Base-by-base conservation (phyloP, 108 stramenopile species). In the Fragilariopsis cylindrus region DNA sequence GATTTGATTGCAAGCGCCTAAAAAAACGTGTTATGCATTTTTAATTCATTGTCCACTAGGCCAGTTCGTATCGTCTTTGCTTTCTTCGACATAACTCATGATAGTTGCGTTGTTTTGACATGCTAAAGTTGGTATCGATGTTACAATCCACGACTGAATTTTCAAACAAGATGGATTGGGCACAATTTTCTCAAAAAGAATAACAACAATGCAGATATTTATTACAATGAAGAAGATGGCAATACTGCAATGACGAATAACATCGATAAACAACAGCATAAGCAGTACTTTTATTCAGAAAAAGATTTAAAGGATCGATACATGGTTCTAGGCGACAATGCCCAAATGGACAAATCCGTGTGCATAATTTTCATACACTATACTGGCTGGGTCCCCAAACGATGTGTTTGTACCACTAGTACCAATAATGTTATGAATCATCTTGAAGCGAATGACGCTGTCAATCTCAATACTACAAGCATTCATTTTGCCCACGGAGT, bases 81-180 rank as follows among this genome's bases (percentile, higher is more conserved):
- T 30, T 30, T 30, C 30, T 30, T 30, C 30, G 30, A 30, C 30
- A 30, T 30, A 30, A 30, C 30, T 30, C 30, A 30, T 30, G 30
- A 30, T 30, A 30, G 30, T 30, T 30, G 30, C 30, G 30, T 30
- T 30, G 30, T 30, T 30, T 30, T 30, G 30, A 30, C 30, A 30
- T 30, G 30, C 30, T 0, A 30, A 30, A 30, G 30, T 30, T 30
- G 0, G 30, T 30, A 30, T 30, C 30, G 30, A 30, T 73, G 72
- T 3, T 73, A 73, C 47, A 62, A 73, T 73, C 72, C 72, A 49
- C n/a, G n/a, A n/a, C 15, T 55, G 8, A 63, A 73, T 40, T 42
- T 43, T 9, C 72, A 73, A 73, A 63, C 72, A n/a, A 30, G 30
- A 30, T 30, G 15, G 13, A 16, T 60, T 58, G 9, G 13, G 3